Evolutionary conservation across 768 basidiomycete species (phyloP), one percentile per base, ranked within the genome.

Genomic region (Termitomyces sp.): DNA sequence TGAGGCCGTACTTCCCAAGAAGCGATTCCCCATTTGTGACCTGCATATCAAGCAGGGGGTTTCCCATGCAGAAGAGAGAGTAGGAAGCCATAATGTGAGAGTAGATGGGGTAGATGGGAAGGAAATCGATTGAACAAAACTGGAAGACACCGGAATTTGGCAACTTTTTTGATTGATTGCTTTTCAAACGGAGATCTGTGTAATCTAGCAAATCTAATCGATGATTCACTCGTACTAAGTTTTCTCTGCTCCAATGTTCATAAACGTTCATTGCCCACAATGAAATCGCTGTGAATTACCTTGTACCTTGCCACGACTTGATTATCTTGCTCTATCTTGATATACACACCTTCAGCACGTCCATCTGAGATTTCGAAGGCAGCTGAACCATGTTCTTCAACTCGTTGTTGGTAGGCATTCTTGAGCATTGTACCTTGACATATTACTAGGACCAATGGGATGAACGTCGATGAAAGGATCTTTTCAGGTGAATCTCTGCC

Each of bases 41-140:
- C 74, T 96, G 94, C 76, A 99, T 89, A 71, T 99, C 95, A 50
- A 98, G 88, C 68, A 98, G 80, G 64, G 96, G 96, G 74, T 98
- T 98, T 42, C 96, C 96, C 75, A 98, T 76, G 76, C 86, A 91
- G 75, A 98, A 93, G 45, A 98, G 74, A 43, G 79, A 69, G 25
- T 51, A 51, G 76, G 78, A 71, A 25, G 84, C 69, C 77, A 80
- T 77, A 59, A 44, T 64, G 25, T 50, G 41, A n/a, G 47, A 19
- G 49, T 46, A 39, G 16, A n/a, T n/a, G n/a, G 30, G 47, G 56
- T 32, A 37, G 17, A 23, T 56, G 51, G 12, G 16, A 37, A 35
- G 56, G 42, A 43, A 61, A 54, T 59, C 52, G 54, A 39, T 47
- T 11, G 16, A 7, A 37, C 16, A 37, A 16, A 1, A n/a, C n/a